Conservation (phyloP, 2,329 filamentous ascomycete genomes). For the Fulvia fulva region DNA sequence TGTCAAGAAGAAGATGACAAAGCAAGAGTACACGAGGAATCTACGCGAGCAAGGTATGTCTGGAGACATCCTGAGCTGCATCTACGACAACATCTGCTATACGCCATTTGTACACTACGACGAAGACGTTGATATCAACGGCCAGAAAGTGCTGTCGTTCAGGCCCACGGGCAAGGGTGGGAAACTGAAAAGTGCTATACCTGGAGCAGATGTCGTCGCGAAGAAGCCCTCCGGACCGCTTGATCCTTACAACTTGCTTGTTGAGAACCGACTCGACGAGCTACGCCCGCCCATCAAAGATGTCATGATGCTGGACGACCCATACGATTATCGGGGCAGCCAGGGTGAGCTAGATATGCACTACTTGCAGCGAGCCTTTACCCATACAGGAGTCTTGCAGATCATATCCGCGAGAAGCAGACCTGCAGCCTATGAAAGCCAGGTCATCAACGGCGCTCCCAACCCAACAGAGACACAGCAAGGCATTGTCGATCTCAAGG, state of each 20-base stretch:
- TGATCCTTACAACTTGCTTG: slow-evolving; percentile 89
- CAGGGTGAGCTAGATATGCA: slow-evolving; percentile 71
- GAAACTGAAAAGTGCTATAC: slow-evolving; percentile 61
- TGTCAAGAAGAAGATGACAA: slow-evolving; percentile 99
- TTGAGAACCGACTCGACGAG: slow-evolving; percentile 80
- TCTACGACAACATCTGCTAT: slow-evolving; percentile 98
- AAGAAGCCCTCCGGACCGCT: slow-evolving; percentile 68
- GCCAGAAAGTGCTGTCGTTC: slow-evolving; percentile 65
- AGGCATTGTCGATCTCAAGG: slow-evolving; percentile 93
- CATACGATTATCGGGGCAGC: slow-evolving; percentile 82
- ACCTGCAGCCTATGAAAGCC: slow-evolving; percentile 91
- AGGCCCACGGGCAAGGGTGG: slow-evolving; percentile 59
- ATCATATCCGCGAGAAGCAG: slow-evolving; percentile 91
- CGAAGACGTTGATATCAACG: slow-evolving; percentile 79
- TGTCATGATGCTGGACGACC: slow-evolving; percentile 87
- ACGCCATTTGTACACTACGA: slow-evolving; percentile 98
- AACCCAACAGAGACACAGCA: slow-evolving; percentile 76
- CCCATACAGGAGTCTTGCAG: slow-evolving; percentile 85
- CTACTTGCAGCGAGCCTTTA: slow-evolving; percentile 82
- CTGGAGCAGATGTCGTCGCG: slow-evolving; percentile 52
- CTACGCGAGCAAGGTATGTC: slow-evolving; percentile 87
- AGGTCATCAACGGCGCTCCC: slow-evolving; percentile 37
- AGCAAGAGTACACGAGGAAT: slow-evolving; percentile 91
- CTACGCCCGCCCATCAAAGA: slow-evolving; percentile 83
- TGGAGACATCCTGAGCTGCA: slow-evolving; percentile 88